These are phyloP conservation scores for Aspergillus sp. DNA, from an alignment of 2,329 filamentous ascomycete species.

Conservation along the genomic window DNA sequence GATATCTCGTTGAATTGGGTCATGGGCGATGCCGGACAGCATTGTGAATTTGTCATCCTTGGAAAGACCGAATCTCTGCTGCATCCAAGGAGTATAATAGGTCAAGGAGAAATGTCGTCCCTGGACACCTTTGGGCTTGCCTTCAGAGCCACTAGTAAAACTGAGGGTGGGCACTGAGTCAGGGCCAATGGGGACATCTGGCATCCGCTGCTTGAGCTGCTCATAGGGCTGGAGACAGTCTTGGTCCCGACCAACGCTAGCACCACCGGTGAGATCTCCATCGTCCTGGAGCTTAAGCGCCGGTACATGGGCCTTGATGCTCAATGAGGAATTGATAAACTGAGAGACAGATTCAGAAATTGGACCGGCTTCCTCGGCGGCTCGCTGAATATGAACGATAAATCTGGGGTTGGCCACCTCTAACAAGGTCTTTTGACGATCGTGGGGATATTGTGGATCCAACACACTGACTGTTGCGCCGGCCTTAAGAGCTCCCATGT, in stretches of 20 bases:
- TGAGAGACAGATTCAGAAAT: slow-evolving; percentile 53
- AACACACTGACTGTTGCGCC: slow-evolving; percentile 57
- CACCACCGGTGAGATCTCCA: slow-evolving; percentile 65
- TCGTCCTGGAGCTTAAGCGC: slow-evolving; percentile 64
- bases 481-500: slow-evolving; percentile 67
- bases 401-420: slow-evolving; percentile 69
- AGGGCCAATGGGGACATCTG: slow-evolving; percentile 68
- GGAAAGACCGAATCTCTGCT: slow-evolving; percentile 67
- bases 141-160: slow-evolving; percentile 69
- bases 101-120: slow-evolving; percentile 81
- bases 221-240: slow-evolving; percentile 49
- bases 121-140: slow-evolving; percentile 75
- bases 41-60: slow-evolving; percentile 71
- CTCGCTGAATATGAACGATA: slow-evolving; percentile 66
- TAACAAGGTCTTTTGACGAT: slow-evolving; percentile 73
- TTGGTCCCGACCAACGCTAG: slow-evolving; percentile 55
- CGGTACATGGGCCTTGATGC: slow-evolving; percentile 67
- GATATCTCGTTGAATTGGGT: slow-evolving; percentile 61
- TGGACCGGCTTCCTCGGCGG: slow-evolving; percentile 60
- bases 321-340: slow-evolving; percentile 67
- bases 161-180: slow-evolving; percentile 72
- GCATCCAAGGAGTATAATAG: slow-evolving; percentile 92
- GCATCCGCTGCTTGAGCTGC: slow-evolving; percentile 46
- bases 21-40: slow-evolving; percentile 70
- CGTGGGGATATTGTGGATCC: slow-evolving; percentile 75